A percentile compares a stretch with the other conserved stretches of the same genome.
phyloP scores from a whole-genome alignment of 768 basidiomycete species.

The Nevesoporus exiguus region DNA sequence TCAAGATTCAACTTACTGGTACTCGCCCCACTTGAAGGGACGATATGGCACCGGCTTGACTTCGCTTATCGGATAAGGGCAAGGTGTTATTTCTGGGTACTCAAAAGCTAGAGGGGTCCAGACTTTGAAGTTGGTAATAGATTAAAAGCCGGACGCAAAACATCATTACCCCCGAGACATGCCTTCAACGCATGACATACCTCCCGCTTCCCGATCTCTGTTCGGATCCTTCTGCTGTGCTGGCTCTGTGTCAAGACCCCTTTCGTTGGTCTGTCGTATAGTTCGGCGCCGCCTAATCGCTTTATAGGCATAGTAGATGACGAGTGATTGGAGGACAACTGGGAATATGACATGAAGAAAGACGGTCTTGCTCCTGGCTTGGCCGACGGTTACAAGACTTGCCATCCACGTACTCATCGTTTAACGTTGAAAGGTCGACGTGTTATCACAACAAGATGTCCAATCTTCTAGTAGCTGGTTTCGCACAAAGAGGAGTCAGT shows the following conservation, averaged over 20 bases:
- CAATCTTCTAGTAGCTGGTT: no score
- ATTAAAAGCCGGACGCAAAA: not conserved
- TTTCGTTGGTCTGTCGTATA: not conserved
- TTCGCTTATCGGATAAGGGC: conserved; percentile 36
- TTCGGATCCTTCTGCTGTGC: conserved; percentile 11
- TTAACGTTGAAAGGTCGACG: no score
- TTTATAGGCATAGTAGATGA: conserved; percentile 15
- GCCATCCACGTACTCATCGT: conserved; percentile 11
- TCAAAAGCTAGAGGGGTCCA: conserved; percentile 52
- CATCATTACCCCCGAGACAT: not conserved
- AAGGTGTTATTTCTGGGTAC: conserved; percentile 51
- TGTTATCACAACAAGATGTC: no score
- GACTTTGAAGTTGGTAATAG: conserved; percentile 31
- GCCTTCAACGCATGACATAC: conserved; percentile 11
- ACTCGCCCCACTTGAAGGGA: conserved; percentile 65
- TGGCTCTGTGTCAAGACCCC: not conserved
- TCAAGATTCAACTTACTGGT: conserved; percentile 49
- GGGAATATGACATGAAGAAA: conserved; percentile 10
- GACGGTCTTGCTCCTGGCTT: not conserved
- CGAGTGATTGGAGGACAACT: conserved; percentile 12
- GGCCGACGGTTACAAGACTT: not conserved
- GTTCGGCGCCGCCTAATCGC: conserved; percentile 8
- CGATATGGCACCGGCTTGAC: conserved; percentile 62
- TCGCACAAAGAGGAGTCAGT: no score
- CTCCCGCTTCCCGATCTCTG: conserved; percentile 25